Evolutionary conservation across 345 rosid genomes (phyloP), one percentile per base, ranked within the genome.

Genomic region (Populus alba): DNA sequence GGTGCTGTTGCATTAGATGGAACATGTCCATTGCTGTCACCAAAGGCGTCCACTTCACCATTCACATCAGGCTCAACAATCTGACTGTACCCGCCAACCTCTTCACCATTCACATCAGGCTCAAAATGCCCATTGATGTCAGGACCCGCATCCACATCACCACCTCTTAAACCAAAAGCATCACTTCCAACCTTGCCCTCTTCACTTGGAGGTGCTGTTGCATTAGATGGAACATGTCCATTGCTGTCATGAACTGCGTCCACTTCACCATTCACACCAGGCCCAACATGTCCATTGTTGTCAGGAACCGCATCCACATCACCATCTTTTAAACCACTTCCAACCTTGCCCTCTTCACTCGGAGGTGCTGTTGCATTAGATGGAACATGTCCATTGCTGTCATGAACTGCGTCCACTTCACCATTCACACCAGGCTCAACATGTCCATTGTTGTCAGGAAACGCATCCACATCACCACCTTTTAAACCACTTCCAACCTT

Each of bases 251-350:
- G 41, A 68, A 55, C 74, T 25, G 11, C 74, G 72, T 81, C 62
- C 57, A 43, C 1, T 73, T 87, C 82, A 27, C 68, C 82, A 73
- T 80, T 80, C 11, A 79, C 67, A 68, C 45, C 81, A 72, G 85
- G 62, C 68, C 75, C 76, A 33, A 33, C 37, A 75, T 72, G 68
- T 72, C 80, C 75, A 74, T 70, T 79, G 79, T 76, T 77, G 45
- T 66, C 82, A 37, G 72, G 61, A 70, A 78, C 35, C 13, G 45
- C 45, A 10, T 41, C 45, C 45, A 37, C 70, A 12, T 41, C 63
- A 37, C 71, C 47, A 80, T 76, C 77, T 25, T 78, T 74, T 65
- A 78, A 68, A 53, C 77, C 72, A 71, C 81, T 67, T 69, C 78
- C 23, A 71, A 71, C 57, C 74, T 85, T 68, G 85, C 22, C 61